These are phyloP conservation scores for Ajuga chamaepitys DNA, from an alignment of 257 asterid genomes.

Conservation along the genomic window DNA sequence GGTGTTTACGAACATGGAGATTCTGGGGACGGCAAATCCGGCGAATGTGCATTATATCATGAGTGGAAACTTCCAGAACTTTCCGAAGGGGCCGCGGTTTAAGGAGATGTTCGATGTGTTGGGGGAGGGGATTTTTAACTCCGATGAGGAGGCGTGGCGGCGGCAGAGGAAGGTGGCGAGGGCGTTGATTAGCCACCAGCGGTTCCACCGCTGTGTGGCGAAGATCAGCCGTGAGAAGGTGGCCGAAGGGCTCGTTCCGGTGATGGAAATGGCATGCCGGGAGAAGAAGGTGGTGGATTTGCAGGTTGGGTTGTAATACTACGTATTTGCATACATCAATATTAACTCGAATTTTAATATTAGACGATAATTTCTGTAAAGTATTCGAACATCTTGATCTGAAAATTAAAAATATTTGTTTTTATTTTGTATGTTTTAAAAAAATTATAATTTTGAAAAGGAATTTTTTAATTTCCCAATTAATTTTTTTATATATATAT, in stretches of 20 bases:
- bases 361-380: no score
- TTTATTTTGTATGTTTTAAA: no score
- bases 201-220: conserved; percentile 28
- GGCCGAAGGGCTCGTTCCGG: conserved; percentile 40
- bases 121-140: conserved; percentile 59
- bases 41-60: conserved; percentile 53
- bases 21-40: conserved; percentile 41
- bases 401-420: no score
- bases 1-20: conserved; percentile 44
- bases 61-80: conserved; percentile 41
- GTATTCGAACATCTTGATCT: no score
- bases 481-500: no score
- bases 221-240: conserved; percentile 31
- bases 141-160: conserved; percentile 45
- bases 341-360: no score
- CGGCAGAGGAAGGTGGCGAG: conserved; percentile 36
- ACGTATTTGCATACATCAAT: no score
- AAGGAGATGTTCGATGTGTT: conserved; percentile 47
- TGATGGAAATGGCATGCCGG: conserved; percentile 27
- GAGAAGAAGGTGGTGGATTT: conserved; percentile 28
- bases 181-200: conserved; percentile 31
- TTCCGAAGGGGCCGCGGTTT: conserved; percentile 47
- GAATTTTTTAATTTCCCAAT: no score
- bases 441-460: no score
- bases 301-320: conserved; percentile 36